Percentiles rank a stretch among this genome's conserved stretches.
phyloP scores from a whole-genome alignment of 306 rosid species.

The Begonia peltatifolia region DNA sequence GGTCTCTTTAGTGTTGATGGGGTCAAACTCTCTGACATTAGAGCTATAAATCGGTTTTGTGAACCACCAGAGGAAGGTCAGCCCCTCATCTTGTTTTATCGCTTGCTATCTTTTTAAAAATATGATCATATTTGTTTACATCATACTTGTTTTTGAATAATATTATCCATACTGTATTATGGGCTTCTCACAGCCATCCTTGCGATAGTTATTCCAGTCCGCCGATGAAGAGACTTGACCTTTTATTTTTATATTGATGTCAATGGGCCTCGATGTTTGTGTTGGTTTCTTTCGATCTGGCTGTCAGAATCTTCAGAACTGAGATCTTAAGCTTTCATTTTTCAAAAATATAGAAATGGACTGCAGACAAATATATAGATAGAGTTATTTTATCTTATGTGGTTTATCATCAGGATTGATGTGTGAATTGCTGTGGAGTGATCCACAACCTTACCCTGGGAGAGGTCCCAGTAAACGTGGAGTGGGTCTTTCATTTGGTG shows the following conservation, averaged over 20 bases:
- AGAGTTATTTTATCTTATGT: slow-evolving; percentile 5
- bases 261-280: too few species aligned
- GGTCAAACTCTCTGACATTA: slow-evolving; percentile 74
- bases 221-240: too few species aligned
- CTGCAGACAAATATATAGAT: neutral
- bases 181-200: too few species aligned
- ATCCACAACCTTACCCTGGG: slow-evolving; percentile 90
- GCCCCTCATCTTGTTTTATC: slow-evolving; percentile 1
- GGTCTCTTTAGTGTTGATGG: slow-evolving; percentile 99
- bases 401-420: slow-evolving; percentile 53
- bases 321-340: neutral
- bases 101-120: neutral
- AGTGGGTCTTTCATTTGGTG: slow-evolving; percentile 91
- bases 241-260: too few species aligned
- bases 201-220: too few species aligned
- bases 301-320: slow-evolving; percentile 1
- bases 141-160: too few species aligned
- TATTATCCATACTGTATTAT: too few species aligned
- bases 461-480: slow-evolving; percentile 99
- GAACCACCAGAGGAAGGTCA: slow-evolving; percentile 99
- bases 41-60: slow-evolving; percentile 84
- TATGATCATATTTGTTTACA: too few species aligned
- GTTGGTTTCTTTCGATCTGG: too few species aligned
- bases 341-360: neutral
- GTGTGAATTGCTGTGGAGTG: slow-evolving; percentile 99